Evolutionary conservation across 768 basidiomycete species (phyloP), one percentile per base, ranked within the genome.

Genomic region (Xerocomellus intermedius): DNA sequence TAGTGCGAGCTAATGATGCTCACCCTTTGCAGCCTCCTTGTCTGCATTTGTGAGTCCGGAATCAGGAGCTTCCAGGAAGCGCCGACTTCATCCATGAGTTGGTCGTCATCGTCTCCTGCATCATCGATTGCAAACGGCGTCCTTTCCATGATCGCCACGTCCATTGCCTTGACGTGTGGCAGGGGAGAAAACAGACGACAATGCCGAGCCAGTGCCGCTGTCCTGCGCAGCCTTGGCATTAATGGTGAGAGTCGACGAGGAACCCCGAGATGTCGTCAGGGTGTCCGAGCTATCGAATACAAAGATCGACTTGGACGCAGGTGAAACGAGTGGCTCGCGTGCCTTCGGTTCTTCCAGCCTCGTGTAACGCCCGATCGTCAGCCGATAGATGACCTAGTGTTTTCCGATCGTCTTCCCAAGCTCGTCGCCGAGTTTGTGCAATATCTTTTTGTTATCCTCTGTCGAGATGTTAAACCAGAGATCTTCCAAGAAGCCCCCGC

Each of bases 81-180:
- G 65, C 95, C 94, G 51, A 94, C 91, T 79, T 96, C 94, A 65
- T 95, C 91, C 85, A 98, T 82, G 44, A 95, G 91, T 54, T 83
- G 84, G 58, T 87, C 86, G 52, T 87, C 86, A 54, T 87, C 66
- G 12, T 68, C 67, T 49, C 85, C 87, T 4, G 87, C 91, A 71
- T 94, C 93, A 66, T 99, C 97, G 56, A 98, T 97, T n/a, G 93
- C 93, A 69, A 99, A 99, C 59, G 89, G 87, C 24, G 92, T 94
- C 41, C 96, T 79, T 68, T 96, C 91, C 87, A 95, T 87, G 43
- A 93, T 77, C 30, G 91, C 90, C 32, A 87, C 87, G 59, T 83
- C 89, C 47, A 87, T 90, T 0, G 85, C 87, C 63, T 87, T 79
- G 45, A 91, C 76, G 75, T 89, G 81, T 7, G 86, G 80, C 67